phyloP scores from a whole-genome alignment of 345 rosid species.

The Capsella bursapastoris region DNA sequence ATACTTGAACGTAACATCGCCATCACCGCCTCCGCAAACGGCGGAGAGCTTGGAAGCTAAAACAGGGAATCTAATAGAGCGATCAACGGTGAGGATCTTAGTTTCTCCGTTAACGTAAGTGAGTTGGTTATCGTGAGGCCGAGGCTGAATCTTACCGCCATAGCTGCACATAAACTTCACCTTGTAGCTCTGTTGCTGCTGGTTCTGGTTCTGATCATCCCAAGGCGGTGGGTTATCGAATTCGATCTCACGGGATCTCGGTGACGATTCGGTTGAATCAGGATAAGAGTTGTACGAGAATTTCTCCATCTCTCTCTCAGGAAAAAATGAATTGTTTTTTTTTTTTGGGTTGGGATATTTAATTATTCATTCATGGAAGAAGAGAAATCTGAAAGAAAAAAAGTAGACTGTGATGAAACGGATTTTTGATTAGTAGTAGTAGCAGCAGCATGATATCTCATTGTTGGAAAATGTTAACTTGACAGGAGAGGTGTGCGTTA shows the following conservation, averaged over 20 bases:
- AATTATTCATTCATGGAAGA: background rate
- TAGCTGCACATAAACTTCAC: constrained; percentile 91
- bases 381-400: constrained; percentile 21
- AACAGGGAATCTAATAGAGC: constrained; percentile 58
- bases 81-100: constrained; percentile 84
- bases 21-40: constrained; percentile 51
- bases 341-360: background rate
- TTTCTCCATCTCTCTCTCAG: constrained; percentile 58
- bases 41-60: constrained; percentile 67
- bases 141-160: constrained; percentile 93
- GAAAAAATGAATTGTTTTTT: background rate
- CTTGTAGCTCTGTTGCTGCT: constrained; percentile 53
- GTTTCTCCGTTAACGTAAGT: constrained; percentile 90
- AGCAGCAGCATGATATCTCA: background rate
- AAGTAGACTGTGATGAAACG: constrained; percentile 22
- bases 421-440: constrained; percentile 9
- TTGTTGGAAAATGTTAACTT: constrained; percentile 39
- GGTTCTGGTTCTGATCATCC: constrained; percentile 76
- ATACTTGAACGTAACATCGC: constrained; percentile 72
- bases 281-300: constrained; percentile 72
- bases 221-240: constrained; percentile 79
- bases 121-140: constrained; percentile 91
- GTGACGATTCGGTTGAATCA: constrained; percentile 89
- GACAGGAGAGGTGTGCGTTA: constrained; percentile 28
- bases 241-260: constrained; percentile 93